Evolutionary conservation across 257 asterid species (phyloP).

Genomic region (Solanum tarijense): DNA sequence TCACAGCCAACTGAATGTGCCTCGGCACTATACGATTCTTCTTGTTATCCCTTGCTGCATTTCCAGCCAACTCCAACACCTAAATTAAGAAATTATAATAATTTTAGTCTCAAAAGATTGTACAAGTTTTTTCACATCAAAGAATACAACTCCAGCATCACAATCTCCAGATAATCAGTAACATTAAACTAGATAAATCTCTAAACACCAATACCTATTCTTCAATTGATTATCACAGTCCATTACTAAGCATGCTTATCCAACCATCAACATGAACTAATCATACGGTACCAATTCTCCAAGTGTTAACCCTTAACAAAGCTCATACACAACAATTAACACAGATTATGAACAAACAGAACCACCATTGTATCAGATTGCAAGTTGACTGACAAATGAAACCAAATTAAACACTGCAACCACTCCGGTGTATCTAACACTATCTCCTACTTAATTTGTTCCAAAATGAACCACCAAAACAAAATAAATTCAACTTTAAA

Average conservation of each 20-base stretch:
- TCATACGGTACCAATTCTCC: background rate
- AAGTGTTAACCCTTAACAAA: background rate
- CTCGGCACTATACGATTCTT: constrained; percentile 1
- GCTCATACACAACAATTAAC: background rate
- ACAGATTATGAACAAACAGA: no score
- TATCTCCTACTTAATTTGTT: background rate
- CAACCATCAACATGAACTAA: background rate
- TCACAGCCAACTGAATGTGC: constrained; percentile 8
- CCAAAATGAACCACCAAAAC: background rate
- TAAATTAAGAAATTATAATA: background rate
- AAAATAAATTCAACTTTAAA: background rate
- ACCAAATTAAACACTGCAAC: background rate
- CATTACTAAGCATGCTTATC: background rate
- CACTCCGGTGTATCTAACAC: background rate
- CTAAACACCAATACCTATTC: background rate
- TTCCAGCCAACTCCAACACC: constrained; percentile 9
- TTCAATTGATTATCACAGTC: background rate
- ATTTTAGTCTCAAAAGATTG: background rate
- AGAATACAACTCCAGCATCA: background rate
- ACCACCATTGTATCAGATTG: background rate
- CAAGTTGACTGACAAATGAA: background rate
- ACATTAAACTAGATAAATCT: background rate
- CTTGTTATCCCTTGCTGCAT: constrained; percentile 10
- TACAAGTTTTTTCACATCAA: background rate
- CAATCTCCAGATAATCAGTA: background rate